Evolutionary conservation across 306 rosid genomes (phyloP).

Genomic region (Trichosanthes cucumerina): DNA sequence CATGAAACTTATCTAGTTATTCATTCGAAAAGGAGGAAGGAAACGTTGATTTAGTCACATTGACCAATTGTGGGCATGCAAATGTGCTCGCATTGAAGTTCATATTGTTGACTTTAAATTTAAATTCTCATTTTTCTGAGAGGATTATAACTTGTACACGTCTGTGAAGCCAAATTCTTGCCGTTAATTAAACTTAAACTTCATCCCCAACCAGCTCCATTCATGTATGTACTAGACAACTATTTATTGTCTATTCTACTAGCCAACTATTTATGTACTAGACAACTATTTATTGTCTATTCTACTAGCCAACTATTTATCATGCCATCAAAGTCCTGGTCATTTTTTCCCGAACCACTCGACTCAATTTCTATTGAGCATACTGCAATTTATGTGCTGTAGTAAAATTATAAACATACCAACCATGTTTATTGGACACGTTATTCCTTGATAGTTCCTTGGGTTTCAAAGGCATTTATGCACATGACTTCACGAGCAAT

Average conservation of each 20-base stretch:
- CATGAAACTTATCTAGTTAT: background rate
- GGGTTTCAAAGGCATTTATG: background rate
- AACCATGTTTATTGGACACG: background rate
- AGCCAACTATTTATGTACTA: background rate
- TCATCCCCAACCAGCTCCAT: background rate
- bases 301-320: background rate
- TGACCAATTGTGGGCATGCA: background rate
- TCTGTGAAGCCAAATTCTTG: background rate
- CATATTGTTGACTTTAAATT: background rate
- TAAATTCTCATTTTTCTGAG: background rate
- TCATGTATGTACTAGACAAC: too few relatives aligned
- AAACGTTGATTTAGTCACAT: background rate
- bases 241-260: background rate
- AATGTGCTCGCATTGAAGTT: background rate
- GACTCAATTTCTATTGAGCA: background rate
- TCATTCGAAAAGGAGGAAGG: background rate
- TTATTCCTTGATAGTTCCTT: background rate
- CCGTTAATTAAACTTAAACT: background rate
- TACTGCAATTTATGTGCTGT: background rate
- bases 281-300: background rate
- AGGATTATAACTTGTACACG: background rate
- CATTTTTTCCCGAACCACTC: background rate
- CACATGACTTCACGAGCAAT: background rate
- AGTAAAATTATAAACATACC: background rate
- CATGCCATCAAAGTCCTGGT: background rate